A percentile compares a stretch with the other conserved stretches of the same genome.
These are phyloP conservation scores for Colletotrichum acutatum DNA, from an alignment of 2,329 filamentous ascomycete species.

Conservation along the genomic window DNA sequence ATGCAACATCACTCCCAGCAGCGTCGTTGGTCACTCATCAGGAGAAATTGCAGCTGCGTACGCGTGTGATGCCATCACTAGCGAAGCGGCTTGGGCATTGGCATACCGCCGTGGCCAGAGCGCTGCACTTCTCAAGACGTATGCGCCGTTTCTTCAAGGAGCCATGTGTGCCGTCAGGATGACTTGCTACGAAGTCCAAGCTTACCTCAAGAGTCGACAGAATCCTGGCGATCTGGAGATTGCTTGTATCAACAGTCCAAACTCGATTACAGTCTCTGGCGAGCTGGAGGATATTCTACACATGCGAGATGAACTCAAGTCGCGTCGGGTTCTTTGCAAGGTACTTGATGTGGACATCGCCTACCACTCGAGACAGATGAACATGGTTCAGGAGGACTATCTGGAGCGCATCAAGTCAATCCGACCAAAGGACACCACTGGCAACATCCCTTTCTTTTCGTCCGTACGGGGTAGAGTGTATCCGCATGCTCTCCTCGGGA, in stretches of 20 bases:
- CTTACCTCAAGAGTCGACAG: conserved; percentile 41
- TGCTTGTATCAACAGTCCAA: conserved; percentile 58
- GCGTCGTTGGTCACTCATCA: conserved; percentile 58
- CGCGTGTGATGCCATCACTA: conserved; percentile 49
- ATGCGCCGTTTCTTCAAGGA: conserved; percentile 45
- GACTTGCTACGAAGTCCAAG: conserved; percentile 41
- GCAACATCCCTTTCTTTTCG: conserved; percentile 50
- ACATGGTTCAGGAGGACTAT: conserved; percentile 50
- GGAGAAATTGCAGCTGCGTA: conserved; percentile 60
- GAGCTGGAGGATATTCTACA: conserved; percentile 43
- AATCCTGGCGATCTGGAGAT: conserved; percentile 43
- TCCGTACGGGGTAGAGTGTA: conserved; percentile 48
- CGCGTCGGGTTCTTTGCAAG: conserved; percentile 46
- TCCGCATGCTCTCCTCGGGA: not conserved
- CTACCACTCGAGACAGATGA: conserved; percentile 60
- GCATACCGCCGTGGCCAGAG: conserved; percentile 54
- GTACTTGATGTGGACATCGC: conserved; percentile 51
- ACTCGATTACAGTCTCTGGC: conserved; percentile 57
- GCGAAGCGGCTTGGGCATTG: conserved; percentile 52
- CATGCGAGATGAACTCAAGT: conserved; percentile 46
- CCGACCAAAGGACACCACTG: conserved; percentile 12
- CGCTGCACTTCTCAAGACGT: conserved; percentile 43
- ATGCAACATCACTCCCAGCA: conserved; percentile 45
- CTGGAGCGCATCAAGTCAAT: conserved; percentile 41
- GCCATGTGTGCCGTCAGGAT: conserved; percentile 56